Evolutionary conservation across 768 basidiomycete genomes (phyloP).

Genomic region (Trametes villosa): DNA sequence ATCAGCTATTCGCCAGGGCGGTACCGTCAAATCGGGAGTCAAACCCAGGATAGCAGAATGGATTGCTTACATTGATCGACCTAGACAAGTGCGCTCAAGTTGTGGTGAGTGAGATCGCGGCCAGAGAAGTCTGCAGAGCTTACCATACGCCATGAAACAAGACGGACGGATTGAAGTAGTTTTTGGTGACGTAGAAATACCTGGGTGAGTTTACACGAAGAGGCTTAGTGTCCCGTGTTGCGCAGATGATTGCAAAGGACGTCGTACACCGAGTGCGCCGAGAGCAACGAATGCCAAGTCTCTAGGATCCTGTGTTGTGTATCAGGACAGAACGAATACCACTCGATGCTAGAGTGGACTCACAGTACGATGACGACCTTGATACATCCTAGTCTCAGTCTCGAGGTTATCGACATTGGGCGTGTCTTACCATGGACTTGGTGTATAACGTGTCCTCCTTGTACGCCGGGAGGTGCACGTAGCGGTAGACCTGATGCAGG

Average conservation of each 20-base stretch:
- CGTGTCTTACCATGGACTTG: neutral
- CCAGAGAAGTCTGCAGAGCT: neutral
- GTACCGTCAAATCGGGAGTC: too few species aligned
- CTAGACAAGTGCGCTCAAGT: neutral
- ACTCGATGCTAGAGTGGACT: too few species aligned
- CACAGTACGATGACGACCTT: too few species aligned
- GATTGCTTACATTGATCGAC: neutral
- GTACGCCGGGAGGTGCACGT: neutral
- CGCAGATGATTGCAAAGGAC: neutral
- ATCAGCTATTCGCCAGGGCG: neutral
- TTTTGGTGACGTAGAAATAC: neutral
- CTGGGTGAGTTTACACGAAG: too few species aligned
- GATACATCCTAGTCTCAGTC: too few species aligned
- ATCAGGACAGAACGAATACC: too few species aligned
- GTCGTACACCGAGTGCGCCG: neutral
- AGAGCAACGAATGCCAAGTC: neutral
- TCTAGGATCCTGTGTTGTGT: neutral
- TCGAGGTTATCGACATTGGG: too few species aligned
- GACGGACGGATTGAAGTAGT: constrained; percentile 1
- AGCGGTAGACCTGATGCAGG: neutral
- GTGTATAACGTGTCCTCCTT: neutral
- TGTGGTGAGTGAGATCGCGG: neutral
- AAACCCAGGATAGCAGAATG: neutral
- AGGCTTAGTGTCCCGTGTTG: too few species aligned
- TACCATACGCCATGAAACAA: constrained; percentile 5